Conservation (phyloP, 176 grass and related monocot genomes). For the Carex pumila region DNA sequence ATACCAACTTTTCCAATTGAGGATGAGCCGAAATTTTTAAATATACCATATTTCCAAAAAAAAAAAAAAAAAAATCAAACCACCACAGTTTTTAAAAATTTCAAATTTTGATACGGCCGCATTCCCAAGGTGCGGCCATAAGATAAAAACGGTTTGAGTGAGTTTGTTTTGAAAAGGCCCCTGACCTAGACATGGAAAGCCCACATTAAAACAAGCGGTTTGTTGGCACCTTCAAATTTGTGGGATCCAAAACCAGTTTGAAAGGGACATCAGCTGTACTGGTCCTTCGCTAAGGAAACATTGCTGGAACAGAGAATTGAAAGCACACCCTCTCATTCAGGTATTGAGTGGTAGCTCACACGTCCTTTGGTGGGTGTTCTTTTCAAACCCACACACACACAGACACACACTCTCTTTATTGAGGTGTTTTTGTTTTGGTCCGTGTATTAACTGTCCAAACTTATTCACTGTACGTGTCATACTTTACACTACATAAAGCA, state of each 20-base stretch:
- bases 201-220: slow-evolving; percentile 16
- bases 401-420: not conserved
- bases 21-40: no score
- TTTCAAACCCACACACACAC: slow-evolving; percentile 15
- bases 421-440: not conserved
- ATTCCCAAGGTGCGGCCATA: no score
- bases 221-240: slow-evolving; percentile 11
- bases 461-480: not conserved
- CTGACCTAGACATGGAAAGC: slow-evolving; percentile 11
- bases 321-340: slow-evolving; percentile 1
- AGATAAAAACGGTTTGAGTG: not conserved
- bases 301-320: slow-evolving; percentile 4
- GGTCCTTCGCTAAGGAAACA: slow-evolving; percentile 19
- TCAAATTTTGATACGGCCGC: no score
- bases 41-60: no score
- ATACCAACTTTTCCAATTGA: not conserved
- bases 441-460: not conserved
- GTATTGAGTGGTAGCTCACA: slow-evolving; percentile 1
- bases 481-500: not conserved
- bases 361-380: not conserved
- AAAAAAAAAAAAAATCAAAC: no score
- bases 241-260: slow-evolving; percentile 9
- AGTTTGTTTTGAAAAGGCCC: not conserved
- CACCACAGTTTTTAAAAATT: no score
- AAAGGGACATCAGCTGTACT: not conserved